Evolutionary conservation across 1,284 basidiomycete genomes (phyloP).

Genomic region (Malassezia slooffiae): DNA sequence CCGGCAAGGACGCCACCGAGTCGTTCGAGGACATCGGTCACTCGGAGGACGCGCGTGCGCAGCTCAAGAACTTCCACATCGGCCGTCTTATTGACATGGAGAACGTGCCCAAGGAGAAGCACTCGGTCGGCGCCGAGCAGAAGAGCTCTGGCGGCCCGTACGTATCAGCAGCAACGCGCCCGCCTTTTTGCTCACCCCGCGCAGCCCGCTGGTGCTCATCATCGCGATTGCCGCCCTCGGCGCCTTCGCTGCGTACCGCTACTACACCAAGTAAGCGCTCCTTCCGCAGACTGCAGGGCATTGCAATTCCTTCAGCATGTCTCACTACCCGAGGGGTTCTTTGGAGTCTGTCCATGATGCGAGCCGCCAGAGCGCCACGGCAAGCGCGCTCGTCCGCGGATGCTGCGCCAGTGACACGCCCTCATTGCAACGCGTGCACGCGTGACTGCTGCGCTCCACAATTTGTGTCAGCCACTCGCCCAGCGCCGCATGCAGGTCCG

Average conservation of each 20-base stretch:
- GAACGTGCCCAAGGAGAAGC: slow-evolving; percentile 13
- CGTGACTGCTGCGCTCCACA: no score
- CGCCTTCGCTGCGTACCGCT: slow-evolving; percentile 8
- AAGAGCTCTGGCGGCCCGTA: slow-evolving; percentile 6
- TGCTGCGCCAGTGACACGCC: background rate
- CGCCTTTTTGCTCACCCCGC: background rate
- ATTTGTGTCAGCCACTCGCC: no score
- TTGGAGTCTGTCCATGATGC: slow-evolving; percentile 10
- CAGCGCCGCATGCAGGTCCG: no score
- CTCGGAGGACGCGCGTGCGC: slow-evolving; percentile 90
- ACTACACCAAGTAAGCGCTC: slow-evolving; percentile 6
- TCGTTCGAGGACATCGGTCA: slow-evolving; percentile 99
- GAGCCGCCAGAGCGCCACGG: slow-evolving; percentile 9
- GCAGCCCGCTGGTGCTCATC: slow-evolving; percentile 9
- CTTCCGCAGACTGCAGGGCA: no score
- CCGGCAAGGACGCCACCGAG: slow-evolving; percentile 89
- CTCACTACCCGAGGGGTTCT: background rate
- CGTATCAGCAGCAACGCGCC: no score
- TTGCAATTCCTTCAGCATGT: background rate
- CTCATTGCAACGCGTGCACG: no score
- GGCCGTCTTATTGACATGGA: slow-evolving; percentile 51
- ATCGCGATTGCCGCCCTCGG: slow-evolving; percentile 2
- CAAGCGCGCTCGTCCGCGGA: background rate
- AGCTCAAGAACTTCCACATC: slow-evolving; percentile 56
- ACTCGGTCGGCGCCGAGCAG: no score